These are phyloP conservation scores for Citrus unshiu DNA, from an alignment of 345 rosid genomes.

Conservation along the genomic window DNA sequence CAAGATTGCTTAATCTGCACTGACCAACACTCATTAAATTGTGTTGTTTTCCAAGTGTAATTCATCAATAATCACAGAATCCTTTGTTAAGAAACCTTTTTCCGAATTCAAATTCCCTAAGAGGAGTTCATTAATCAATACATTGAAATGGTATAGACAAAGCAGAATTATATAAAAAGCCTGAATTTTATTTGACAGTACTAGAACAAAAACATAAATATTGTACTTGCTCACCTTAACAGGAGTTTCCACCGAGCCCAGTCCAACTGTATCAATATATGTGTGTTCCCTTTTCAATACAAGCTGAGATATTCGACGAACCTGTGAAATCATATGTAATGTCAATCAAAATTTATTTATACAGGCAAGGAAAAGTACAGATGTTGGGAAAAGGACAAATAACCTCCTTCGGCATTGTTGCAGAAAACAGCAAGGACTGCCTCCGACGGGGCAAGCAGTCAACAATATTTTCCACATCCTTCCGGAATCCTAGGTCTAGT, in stretches of 20 bases:
- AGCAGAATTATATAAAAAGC: not conserved
- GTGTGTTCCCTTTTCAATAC: conserved; percentile 80
- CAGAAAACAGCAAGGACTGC: conserved; percentile 85
- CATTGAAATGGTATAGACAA: not conserved
- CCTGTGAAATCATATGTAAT: conserved; percentile 39
- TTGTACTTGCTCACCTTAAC: conserved; percentile 43
- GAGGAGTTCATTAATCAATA: not conserved
- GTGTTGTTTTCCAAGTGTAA: conserved; percentile 2
- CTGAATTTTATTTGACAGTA: not conserved
- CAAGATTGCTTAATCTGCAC: conserved; percentile 76
- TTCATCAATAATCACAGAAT: conserved; percentile 10
- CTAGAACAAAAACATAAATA: not conserved
- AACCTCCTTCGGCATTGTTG: conserved; percentile 96
- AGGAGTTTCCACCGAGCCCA: conserved; percentile 79
- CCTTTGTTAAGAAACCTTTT: not conserved
- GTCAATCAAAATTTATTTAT: conserved; percentile 2
- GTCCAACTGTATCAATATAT: conserved; percentile 73
- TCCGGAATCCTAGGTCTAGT: conserved; percentile 90
- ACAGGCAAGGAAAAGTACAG: conserved; percentile 1
- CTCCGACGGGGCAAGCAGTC: conserved; percentile 85
- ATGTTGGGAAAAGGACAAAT: conserved; percentile 4
- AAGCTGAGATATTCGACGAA: conserved; percentile 90
- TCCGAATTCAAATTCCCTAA: not conserved
- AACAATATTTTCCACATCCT: conserved; percentile 84
- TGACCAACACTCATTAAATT: conserved; percentile 2